Evolutionary conservation across 1,284 basidiomycete species (phyloP), one percentile per base, ranked within the genome.

Genomic region (Flammula alnicola): DNA sequence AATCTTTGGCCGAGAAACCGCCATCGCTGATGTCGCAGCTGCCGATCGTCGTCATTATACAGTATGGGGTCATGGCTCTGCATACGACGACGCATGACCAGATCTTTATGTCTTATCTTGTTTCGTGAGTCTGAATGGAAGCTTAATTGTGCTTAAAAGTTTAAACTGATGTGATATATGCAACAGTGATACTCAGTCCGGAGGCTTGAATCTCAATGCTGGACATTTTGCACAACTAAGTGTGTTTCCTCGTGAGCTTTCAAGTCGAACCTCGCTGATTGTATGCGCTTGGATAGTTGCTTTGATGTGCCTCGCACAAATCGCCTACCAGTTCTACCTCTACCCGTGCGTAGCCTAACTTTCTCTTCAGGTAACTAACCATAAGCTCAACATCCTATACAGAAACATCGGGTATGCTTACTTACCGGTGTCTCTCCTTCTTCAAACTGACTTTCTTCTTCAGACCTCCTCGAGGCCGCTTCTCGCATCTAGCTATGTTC

Each of bases 31-130:
- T 76, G 49, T 83, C 82, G 14, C 84, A 84, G 63, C 69, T 92
- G 27, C 89, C 89, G 4, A 56, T 87, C 22, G 56, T 84, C 55
- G 79, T 92, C 51, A 91, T 92, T 53, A 63, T 88, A 14, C 89
- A 92, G 66, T 92, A 92, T 65, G 90, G 88, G 12, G 66, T 89
- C 55, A 70, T 92, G 59, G 89, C 89, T 10, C 67, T 92, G 47
- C 89, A 92, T 63, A 80, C 80, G 30, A 92, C 90, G n/a, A 90
- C 88, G 3, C 90, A 92, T 61, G 89, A 92, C 70, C 90, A 92
- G 65, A 71, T 92, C 16, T 92, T 92, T 69, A 80, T 91, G 67
- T 86, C 86, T 2, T 92, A 92, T 66, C 81, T 91, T 26, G 87
- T 91, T 47, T 84, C 87, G 89, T 91, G 44, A 48, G 59, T 60